These are phyloP conservation scores for Meyerozyma elateridarum DNA, from an alignment of 1,139 yeast genomes.

Conservation along the genomic window DNA sequence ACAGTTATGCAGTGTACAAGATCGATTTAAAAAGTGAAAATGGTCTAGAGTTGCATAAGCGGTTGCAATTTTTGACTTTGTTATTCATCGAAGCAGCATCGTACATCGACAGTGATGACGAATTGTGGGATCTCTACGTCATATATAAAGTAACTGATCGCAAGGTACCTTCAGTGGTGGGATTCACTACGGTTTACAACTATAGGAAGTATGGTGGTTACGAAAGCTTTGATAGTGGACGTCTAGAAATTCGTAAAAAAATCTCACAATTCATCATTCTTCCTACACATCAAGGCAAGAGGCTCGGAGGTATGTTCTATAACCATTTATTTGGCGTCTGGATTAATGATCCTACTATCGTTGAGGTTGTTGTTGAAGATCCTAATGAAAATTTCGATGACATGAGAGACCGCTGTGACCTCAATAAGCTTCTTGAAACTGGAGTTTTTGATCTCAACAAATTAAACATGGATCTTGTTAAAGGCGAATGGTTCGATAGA, in stretches of 20 bases:
- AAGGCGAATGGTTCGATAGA: slow-evolving; percentile 40
- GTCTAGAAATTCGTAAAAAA: slow-evolving; percentile 54
- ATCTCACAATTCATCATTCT: slow-evolving; percentile 84
- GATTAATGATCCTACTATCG: slow-evolving; percentile 47
- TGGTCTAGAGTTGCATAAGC: slow-evolving; percentile 53
- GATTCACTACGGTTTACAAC: slow-evolving; percentile 79
- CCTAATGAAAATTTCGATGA: slow-evolving; percentile 94
- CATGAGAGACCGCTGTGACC: slow-evolving; percentile 78
- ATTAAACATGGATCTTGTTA: slow-evolving; percentile 20
- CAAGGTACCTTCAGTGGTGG: slow-evolving; percentile 48
- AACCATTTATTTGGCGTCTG: slow-evolving; percentile 50
- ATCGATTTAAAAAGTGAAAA: slow-evolving; percentile 34
- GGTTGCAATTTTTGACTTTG: slow-evolving; percentile 76
- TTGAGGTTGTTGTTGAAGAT: slow-evolving; percentile 87
- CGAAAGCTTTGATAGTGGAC: slow-evolving; percentile 48
- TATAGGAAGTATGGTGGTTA: slow-evolving; percentile 74
- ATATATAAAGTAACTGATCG: slow-evolving; percentile 43
- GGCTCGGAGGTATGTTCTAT: slow-evolving; percentile 69
- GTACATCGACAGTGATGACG: slow-evolving; percentile 71
- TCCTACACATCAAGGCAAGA: slow-evolving; percentile 73
- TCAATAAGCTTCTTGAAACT: slow-evolving; percentile 41
- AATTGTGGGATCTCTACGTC: slow-evolving; percentile 63
- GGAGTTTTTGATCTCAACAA: slow-evolving; percentile 17
- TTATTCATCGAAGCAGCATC: slow-evolving; percentile 94
- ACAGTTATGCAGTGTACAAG: slow-evolving; percentile 23